These are phyloP conservation scores for Mercurialis annua DNA, from an alignment of 345 rosid species.

Conservation along the genomic window DNA sequence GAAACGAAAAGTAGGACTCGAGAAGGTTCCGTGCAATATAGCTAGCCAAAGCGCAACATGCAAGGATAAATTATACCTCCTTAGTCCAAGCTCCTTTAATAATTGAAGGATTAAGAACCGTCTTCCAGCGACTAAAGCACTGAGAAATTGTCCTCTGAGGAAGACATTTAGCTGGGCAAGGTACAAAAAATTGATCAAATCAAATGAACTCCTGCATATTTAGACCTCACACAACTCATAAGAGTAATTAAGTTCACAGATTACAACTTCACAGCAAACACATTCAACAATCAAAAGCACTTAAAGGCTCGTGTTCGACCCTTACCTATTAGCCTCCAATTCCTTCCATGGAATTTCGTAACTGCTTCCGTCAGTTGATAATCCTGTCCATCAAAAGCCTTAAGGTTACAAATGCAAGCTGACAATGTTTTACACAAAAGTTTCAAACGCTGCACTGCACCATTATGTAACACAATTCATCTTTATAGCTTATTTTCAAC, in stretches of 20 bases:
- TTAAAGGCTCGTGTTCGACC: background rate
- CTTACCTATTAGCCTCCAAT: constrained; percentile 31
- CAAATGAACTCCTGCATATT: background rate
- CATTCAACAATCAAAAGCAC: background rate
- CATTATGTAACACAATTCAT: background rate
- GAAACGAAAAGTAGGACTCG: too few relatives aligned
- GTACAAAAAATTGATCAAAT: background rate
- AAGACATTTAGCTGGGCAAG: constrained; percentile 25
- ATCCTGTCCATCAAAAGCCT: constrained; percentile 22
- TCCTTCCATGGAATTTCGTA: constrained; percentile 23
- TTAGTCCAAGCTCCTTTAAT: constrained; percentile 32
- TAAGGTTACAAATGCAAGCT: constrained; percentile 2
- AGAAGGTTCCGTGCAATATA: too few relatives aligned
- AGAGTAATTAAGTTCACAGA: background rate
- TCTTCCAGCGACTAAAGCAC: constrained; percentile 33
- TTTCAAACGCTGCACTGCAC: too few relatives aligned
- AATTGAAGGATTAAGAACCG: constrained; percentile 28
- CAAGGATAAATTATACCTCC: constrained; percentile 21
- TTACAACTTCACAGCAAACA: background rate
- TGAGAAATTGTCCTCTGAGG: constrained; percentile 26
- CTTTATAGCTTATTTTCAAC: background rate
- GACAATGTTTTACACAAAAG: background rate
- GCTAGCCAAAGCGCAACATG: background rate
- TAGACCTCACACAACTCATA: background rate
- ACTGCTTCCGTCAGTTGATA: constrained; percentile 20